Percentiles rank a stretch among this genome's conserved stretches.
phyloP scores from a whole-genome alignment of 2,329 filamentous ascomycete species.

The Fusarium foetens region DNA sequence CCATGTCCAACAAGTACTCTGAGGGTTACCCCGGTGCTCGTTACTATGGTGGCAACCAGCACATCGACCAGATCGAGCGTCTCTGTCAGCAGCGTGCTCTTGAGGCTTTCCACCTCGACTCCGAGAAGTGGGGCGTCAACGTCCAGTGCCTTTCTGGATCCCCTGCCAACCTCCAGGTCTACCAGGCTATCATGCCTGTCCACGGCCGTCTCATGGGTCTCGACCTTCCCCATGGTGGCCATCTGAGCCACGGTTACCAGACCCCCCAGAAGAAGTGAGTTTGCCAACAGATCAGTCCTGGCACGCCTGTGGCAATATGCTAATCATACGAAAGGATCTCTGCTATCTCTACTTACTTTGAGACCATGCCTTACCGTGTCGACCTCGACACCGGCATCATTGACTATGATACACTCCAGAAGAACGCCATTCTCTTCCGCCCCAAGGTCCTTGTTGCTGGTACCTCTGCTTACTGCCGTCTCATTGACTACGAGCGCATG shows the following conservation, averaged over 20 bases:
- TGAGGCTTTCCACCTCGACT: slow-evolving; percentile 86
- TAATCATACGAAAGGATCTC: slow-evolving; percentile 72
- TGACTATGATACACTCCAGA: slow-evolving; percentile 92
- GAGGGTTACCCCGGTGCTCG: slow-evolving; percentile 97
- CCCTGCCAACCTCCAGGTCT: slow-evolving; percentile 97
- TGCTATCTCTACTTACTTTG: slow-evolving; percentile 97
- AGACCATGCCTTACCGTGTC: slow-evolving; percentile 97
- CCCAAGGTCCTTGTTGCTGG: slow-evolving; percentile 97
- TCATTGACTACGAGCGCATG: slow-evolving; percentile 97
- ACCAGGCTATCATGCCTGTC: slow-evolving; percentile 95
- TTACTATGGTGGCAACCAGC: slow-evolving; percentile 99
- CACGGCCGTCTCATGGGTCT: slow-evolving; percentile 98
- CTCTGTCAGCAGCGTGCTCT: slow-evolving; percentile 95
- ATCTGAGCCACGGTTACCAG: slow-evolving; percentile 97
- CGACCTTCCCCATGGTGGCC: slow-evolving; percentile 92
- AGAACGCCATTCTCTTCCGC: slow-evolving; percentile 90
- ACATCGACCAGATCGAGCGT: slow-evolving; percentile 95
- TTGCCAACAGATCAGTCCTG: background rate
- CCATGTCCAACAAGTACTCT: slow-evolving; percentile 99
- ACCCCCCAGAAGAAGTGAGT: slow-evolving; percentile 88
- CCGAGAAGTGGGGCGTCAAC: slow-evolving; percentile 97
- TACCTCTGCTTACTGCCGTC: slow-evolving; percentile 96
- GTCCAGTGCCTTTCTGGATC: slow-evolving; percentile 93
- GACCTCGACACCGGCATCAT: slow-evolving; percentile 92
- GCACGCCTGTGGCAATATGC: background rate